Percentiles rank a stretch among this genome's conserved stretches.
phyloP scores from a whole-genome alignment of 179 eudicot genomes.

The Spinacia oleracea region DNA sequence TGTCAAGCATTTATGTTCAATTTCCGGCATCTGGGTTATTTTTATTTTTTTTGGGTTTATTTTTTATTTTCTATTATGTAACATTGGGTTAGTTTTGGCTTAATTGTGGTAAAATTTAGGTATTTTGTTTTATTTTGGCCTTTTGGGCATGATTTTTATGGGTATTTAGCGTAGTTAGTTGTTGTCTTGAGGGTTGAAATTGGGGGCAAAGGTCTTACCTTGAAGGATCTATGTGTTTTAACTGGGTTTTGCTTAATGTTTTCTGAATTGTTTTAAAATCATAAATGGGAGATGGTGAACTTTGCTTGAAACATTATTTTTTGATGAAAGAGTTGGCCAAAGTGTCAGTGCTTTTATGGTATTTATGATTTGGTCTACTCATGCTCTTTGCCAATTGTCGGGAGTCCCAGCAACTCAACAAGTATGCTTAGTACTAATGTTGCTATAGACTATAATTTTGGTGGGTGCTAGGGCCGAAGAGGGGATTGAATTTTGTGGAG shows the following conservation, averaged over 20 bases:
- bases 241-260: background rate
- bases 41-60: slow-evolving; percentile 24
- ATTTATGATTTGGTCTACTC: too few relatives aligned
- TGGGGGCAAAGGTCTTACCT: background rate
- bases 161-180: background rate
- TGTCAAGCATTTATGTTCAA: too few relatives aligned
- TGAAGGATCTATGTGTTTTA: background rate
- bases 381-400: too few relatives aligned
- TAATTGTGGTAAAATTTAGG: background rate
- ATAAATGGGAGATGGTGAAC: background rate
- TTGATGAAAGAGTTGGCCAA: background rate
- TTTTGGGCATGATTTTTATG: too few relatives aligned
- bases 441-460: too few relatives aligned
- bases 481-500: background rate
- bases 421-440: too few relatives aligned
- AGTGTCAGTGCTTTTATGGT: background rate
- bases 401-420: too few relatives aligned
- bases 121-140: too few relatives aligned
- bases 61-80: too few relatives aligned
- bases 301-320: background rate
- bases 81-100: background rate
- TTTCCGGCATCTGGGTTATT: too few relatives aligned
- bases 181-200: background rate
- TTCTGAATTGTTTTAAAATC: background rate
- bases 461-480: background rate